Evolutionary conservation across 2,329 filamentous ascomycete species (phyloP).

Genomic region (Neodidymelliopsis sp.): DNA sequence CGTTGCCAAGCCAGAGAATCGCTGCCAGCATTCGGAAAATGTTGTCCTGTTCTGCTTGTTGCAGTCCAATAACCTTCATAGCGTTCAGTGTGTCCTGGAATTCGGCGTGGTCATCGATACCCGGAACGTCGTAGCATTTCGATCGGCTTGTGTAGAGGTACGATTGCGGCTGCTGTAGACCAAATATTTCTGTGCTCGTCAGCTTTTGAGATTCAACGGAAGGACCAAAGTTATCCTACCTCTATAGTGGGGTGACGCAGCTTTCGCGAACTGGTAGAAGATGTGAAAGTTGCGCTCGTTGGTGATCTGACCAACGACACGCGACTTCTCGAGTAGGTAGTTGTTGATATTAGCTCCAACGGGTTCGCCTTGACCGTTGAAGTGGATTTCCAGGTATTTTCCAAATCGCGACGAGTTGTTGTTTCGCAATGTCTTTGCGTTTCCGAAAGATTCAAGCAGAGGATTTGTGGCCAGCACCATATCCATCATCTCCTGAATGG

Average conservation of each 20-base stretch:
- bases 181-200: conserved; percentile 70
- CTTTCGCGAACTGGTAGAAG: conserved; percentile 98
- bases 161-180: conserved; percentile 88
- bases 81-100: conserved; percentile 90
- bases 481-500: conserved; percentile 97
- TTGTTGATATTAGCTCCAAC: conserved; percentile 98
- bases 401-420: conserved; percentile 99
- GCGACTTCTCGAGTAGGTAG: conserved; percentile 92
- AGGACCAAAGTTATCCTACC: conserved; percentile 46
- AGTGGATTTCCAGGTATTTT: conserved; percentile 97
- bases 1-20: conserved; percentile 93
- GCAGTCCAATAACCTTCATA: conserved; percentile 92
- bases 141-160: conserved; percentile 94
- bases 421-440: conserved; percentile 96
- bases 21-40: conserved; percentile 95
- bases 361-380: conserved; percentile 89
- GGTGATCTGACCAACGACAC: conserved; percentile 91
- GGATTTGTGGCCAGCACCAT: conserved; percentile 99
- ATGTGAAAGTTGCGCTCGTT: conserved; percentile 99
- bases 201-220: conserved; percentile 13
- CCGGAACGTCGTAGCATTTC: conserved; percentile 92
- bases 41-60: conserved; percentile 88
- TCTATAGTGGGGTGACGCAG: conserved; percentile 84
- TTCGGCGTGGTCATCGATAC: conserved; percentile 90
- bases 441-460: conserved; percentile 95